These are phyloP conservation scores for Fusarium gaditjirri DNA, from an alignment of 2,329 filamentous ascomycete species.

Conservation along the genomic window DNA sequence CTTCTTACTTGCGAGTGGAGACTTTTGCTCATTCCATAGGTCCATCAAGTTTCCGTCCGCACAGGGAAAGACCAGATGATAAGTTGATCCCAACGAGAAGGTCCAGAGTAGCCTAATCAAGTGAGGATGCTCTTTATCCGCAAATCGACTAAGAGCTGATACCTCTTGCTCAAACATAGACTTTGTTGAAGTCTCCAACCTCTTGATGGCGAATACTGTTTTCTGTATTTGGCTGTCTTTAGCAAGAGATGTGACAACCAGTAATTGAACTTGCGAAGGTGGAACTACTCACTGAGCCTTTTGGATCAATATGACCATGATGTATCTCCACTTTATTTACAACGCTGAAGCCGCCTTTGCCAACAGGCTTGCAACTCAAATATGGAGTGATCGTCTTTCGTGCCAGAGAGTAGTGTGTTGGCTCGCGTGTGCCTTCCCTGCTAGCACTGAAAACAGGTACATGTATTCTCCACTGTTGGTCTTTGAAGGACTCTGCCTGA, in stretches of 20 bases:
- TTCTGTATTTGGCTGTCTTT: neutral
- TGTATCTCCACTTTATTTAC: constrained; percentile 6
- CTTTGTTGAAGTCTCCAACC: neutral
- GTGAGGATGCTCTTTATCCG: neutral
- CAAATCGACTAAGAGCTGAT: neutral
- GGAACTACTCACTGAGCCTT: neutral
- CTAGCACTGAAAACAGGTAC: neutral
- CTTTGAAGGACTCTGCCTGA: neutral
- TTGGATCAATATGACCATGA: neutral
- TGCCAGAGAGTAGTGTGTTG: neutral
- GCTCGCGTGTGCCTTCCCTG: neutral
- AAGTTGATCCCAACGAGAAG: neutral
- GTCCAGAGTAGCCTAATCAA: constrained; percentile 13
- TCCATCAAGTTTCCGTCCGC: constrained; percentile 15
- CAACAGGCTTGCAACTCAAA: neutral
- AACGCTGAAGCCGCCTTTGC: neutral
- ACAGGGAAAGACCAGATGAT: constrained; percentile 11
- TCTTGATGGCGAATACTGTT: constrained; percentile 7
- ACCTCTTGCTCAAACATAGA: neutral
- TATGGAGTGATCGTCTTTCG: neutral
- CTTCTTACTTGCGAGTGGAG: neutral
- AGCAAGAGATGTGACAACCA: neutral
- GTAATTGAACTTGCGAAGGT: too few relatives aligned
- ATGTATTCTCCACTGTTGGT: neutral
- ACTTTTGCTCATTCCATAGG: neutral